Evolutionary conservation across 1,284 basidiomycete species (phyloP), one percentile per base, ranked within the genome.

Genomic region (Stereum hirsutum): DNA sequence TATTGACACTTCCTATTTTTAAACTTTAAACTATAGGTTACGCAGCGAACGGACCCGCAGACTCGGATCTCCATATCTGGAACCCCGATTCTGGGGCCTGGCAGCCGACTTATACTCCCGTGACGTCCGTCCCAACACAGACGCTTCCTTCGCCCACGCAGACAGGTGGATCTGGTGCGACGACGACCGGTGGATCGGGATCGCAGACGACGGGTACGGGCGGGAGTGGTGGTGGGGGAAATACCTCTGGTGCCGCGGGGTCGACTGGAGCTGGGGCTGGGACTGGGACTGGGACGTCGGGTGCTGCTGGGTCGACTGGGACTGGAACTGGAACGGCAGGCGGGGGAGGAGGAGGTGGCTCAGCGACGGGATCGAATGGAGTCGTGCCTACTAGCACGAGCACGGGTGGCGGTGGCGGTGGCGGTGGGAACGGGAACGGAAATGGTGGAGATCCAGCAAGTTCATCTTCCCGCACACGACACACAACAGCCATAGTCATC

Each of bases 21-120:
- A 8, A 43, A 26, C 33, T 10, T 27, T 27, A 25, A 12, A 28
- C 36, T 31, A 31, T 44, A 88, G 83, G 81, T 11, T 87, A 81
- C 52, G 68, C 63, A 30, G 51, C 64, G 37, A 68, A 64, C 54
- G 67, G 65, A 1, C 71, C 79, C 10, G 74, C 74, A 17, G 59
- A 75, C 33, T 61, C 74, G 24, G 51, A 62, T 15, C 46, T 87
- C 17, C 62, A 68, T 32, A 61, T 86, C 27, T 88, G 72, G 57
- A 65, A 84, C 53, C 58, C 63, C 7, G 55, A 60, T 14, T 54
- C 57, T 14, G 53, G 54, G 28, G 48, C 59, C 1, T 75, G 70
- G 50, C 51, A 60, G 2, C 48, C 69, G 3, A 55, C 62, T 7
- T 78, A 64, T 50, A 63, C 61, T 3, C 72, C 74, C 10, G 64